Percentiles rank a stretch among this genome's conserved stretches.
Evolutionary conservation across 176 grass and related monocot genomes (phyloP).

Genomic region (Echinochloa phyllopogon): DNA sequence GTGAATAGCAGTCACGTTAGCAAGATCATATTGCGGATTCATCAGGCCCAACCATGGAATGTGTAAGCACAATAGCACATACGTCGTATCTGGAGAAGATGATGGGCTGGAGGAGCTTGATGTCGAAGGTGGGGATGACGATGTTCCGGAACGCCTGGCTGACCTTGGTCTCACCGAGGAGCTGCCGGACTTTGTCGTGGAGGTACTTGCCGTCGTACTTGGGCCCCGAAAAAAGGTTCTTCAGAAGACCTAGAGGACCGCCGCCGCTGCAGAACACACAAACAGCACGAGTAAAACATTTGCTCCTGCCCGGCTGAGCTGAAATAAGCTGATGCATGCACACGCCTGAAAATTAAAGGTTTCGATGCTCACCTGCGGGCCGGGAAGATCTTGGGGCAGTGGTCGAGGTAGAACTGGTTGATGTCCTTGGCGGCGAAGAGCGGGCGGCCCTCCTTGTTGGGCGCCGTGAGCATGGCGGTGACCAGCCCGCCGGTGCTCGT

Average conservation of each 20-base stretch:
- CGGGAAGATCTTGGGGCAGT: conserved; percentile 53
- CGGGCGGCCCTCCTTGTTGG: background rate
- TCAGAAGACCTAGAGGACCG: background rate
- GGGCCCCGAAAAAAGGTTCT: background rate
- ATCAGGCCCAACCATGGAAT: background rate
- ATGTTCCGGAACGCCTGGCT: conserved; percentile 31
- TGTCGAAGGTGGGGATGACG: conserved; percentile 63
- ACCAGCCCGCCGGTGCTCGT: conserved; percentile 67
- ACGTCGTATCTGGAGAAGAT: conserved; percentile 57
- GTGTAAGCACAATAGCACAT: background rate
- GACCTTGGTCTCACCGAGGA: conserved; percentile 28
- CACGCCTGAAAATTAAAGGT: no score
- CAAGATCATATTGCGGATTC: no score
- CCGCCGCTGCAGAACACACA: background rate
- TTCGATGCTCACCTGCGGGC: background rate
- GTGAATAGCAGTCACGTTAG: background rate
- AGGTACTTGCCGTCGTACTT: conserved; percentile 53
- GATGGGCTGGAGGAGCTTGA: conserved; percentile 58
- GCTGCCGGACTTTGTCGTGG: conserved; percentile 14
- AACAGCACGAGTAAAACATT: no score
- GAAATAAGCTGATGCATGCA: background rate
- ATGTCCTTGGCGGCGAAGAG: conserved; percentile 50
- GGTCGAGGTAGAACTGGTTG: conserved; percentile 46
- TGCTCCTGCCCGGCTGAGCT: no score
- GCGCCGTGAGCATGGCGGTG: conserved; percentile 51